Evolutionary conservation across 176 grass and related monocot genomes (phyloP).

Genomic region (Puccinellia tenuiflora): DNA sequence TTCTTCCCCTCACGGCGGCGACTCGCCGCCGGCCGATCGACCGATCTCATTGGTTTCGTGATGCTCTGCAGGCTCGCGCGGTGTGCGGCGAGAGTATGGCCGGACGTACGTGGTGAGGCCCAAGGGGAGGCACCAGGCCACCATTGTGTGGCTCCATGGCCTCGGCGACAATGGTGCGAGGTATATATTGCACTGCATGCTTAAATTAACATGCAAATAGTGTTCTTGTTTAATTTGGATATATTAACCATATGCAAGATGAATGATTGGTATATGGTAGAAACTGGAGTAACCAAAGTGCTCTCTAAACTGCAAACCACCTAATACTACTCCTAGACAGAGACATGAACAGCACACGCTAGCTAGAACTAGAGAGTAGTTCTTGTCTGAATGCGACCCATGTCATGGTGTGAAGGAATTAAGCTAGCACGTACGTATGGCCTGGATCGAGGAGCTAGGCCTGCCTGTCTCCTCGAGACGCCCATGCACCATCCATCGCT

Average conservation of each 20-base stretch:
- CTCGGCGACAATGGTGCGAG: slow-evolving; percentile 90
- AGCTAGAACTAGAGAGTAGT: neutral
- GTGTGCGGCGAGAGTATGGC: slow-evolving; percentile 63
- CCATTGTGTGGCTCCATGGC: slow-evolving; percentile 94
- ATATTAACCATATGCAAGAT: neutral
- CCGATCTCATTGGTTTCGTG: neutral
- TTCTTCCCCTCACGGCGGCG: neutral
- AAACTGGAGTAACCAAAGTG: neutral
- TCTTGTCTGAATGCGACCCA: slow-evolving; percentile 13
- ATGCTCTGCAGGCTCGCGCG: slow-evolving; percentile 37
- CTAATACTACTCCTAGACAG: neutral
- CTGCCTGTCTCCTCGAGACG: neutral
- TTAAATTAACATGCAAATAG: neutral
- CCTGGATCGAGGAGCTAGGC: slow-evolving; percentile 7
- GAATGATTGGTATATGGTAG: neutral
- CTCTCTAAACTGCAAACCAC: neutral
- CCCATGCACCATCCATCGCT: neutral
- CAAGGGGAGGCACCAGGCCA: slow-evolving; percentile 85
- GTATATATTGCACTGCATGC: neutral
- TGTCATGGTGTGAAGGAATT: neutral
- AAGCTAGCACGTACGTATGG: neutral
- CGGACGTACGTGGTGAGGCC: slow-evolving; percentile 93
- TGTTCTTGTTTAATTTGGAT: neutral
- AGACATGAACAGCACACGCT: neutral
- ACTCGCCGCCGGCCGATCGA: neutral